Percentiles rank a stretch among this genome's conserved stretches.
These are phyloP conservation scores for Triticum turgidum DNA, from an alignment of 176 grass and related monocot species.

Conservation along the genomic window DNA sequence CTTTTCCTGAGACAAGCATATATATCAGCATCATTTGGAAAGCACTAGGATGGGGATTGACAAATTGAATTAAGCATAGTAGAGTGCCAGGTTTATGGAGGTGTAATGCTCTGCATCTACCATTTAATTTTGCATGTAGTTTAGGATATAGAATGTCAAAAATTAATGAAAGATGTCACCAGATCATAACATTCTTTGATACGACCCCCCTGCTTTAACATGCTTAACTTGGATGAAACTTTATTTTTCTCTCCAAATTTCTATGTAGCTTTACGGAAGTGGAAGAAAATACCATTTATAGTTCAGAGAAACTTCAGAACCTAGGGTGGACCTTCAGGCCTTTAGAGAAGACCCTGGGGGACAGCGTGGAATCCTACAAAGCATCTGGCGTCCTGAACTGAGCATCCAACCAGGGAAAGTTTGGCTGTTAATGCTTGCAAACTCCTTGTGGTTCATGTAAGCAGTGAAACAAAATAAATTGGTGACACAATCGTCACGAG, in stretches of 20 bases:
- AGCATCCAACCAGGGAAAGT: background rate
- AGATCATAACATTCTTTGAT: background rate
- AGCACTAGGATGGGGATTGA: background rate
- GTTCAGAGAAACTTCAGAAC: conserved; percentile 41
- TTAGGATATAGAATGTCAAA: background rate
- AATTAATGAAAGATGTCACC: background rate
- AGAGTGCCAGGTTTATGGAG: background rate
- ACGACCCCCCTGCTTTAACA: background rate
- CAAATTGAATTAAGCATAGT: background rate
- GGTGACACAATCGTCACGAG: background rate
- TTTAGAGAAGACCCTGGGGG: conserved; percentile 33
- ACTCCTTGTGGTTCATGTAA: background rate
- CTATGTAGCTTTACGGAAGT: conserved; percentile 43
- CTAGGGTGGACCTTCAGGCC: conserved; percentile 46
- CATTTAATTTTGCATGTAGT: background rate
- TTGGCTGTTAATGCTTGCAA: background rate
- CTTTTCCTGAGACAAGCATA: background rate
- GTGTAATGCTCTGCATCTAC: background rate
- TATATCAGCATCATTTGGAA: background rate
- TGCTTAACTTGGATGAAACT: background rate
- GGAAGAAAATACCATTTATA: background rate
- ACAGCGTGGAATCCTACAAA: conserved; percentile 47
- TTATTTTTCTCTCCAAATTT: background rate
- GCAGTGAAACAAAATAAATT: background rate
- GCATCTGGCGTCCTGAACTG: conserved; percentile 37